These are phyloP conservation scores for Ciborinia camelliae DNA, from an alignment of 2,329 filamentous ascomycete species.

Conservation along the genomic window DNA sequence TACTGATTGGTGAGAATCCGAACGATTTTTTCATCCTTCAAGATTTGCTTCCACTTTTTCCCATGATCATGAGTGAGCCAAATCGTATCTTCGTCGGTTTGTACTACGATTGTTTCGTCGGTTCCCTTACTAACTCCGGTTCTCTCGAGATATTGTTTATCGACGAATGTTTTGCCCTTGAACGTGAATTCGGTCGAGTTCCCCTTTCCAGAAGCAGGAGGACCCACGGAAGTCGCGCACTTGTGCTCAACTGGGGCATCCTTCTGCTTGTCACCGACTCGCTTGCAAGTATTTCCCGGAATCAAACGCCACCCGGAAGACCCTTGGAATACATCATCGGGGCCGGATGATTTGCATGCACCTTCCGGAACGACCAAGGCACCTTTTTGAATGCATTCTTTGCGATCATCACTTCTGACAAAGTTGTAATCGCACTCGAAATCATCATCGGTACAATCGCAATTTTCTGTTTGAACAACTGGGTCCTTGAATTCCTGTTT, in stretches of 20 bases:
- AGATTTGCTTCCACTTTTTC: constrained; percentile 73
- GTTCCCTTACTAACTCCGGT: constrained; percentile 58
- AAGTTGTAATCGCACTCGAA: constrained; percentile 99
- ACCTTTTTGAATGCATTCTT: constrained; percentile 60
- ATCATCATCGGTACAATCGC: constrained; percentile 77
- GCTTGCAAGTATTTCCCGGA: constrained; percentile 72
- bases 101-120: constrained; percentile 69
- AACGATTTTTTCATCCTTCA: constrained; percentile 66
- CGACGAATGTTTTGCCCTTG: constrained; percentile 50
- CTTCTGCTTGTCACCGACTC: constrained; percentile 58
- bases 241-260: constrained; percentile 71
- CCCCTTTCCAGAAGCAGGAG: constrained; percentile 64
- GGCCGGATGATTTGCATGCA: constrained; percentile 56
- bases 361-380: constrained; percentile 66
- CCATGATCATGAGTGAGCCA: constrained; percentile 82
- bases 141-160: constrained; percentile 76
- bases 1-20: constrained; percentile 74
- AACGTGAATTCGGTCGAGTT: constrained; percentile 59
- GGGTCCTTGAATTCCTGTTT: constrained; percentile 81
- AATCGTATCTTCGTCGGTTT: constrained; percentile 46
- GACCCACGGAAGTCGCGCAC: constrained; percentile 61
- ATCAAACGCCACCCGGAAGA: constrained; percentile 91
- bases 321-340: constrained; percentile 68
- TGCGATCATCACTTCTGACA: constrained; percentile 60
- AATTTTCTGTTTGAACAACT: constrained; percentile 64